Evolutionary conservation across 306 rosid species (phyloP).

Genomic region (Dryas drummondii): DNA sequence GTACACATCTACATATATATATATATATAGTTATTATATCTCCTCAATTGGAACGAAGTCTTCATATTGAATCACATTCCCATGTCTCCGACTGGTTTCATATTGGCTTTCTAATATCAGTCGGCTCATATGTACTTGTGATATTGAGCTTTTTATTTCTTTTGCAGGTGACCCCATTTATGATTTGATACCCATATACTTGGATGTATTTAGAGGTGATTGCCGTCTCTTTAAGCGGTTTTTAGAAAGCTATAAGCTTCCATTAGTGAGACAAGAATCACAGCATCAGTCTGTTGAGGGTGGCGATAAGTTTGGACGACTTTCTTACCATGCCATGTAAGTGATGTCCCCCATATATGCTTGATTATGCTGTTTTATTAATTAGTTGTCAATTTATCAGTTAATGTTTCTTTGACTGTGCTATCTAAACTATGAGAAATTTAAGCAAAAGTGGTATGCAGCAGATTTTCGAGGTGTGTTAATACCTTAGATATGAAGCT

Average conservation of each 20-base stretch:
- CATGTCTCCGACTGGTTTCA: neutral
- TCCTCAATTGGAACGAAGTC: neutral
- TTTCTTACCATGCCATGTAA: conserved; percentile 88
- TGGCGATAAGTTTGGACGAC: conserved; percentile 53
- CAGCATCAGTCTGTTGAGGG: conserved; percentile 39
- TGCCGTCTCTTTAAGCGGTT: conserved; percentile 51
- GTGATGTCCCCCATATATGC: conserved; percentile 31
- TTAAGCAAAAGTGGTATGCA: neutral
- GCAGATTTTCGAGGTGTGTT: neutral
- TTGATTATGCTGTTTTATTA: neutral
- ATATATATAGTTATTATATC: neutral
- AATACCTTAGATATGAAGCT: neutral
- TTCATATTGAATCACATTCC: neutral
- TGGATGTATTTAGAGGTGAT: conserved; percentile 93
- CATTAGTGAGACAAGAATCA: conserved; percentile 42
- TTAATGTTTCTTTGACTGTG: neutral
- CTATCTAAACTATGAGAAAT: neutral
- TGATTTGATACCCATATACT: conserved; percentile 83
- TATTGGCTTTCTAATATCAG: neutral
- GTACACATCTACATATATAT: neutral
- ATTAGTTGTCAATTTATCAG: neutral
- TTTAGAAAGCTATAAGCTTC: conserved; percentile 85
- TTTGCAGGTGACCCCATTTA: conserved; percentile 78
- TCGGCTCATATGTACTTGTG: neutral
- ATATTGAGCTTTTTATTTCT: conserved; percentile 7